Evolutionary conservation across 164 flowering plant species (phyloP).

Genomic region (Berberis thunbergii): DNA sequence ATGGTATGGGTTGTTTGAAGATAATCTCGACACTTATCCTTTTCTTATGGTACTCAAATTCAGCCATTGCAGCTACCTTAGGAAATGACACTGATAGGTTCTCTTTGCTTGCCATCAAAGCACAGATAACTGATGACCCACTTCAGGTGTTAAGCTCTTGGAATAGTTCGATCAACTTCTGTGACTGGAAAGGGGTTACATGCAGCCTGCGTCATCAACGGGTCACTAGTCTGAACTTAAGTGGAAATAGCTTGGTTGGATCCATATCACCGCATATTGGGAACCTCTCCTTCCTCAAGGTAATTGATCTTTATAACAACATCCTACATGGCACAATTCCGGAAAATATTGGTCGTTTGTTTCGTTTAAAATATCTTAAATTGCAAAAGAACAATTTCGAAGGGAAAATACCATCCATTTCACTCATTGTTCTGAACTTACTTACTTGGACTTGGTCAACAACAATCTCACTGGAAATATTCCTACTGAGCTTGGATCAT

Average conservation of each 20-base stretch:
- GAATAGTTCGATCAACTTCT: constrained; percentile 4
- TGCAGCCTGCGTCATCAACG: not conserved
- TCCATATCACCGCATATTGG: constrained; percentile 6
- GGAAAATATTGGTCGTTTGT: too few relatives aligned
- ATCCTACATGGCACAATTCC: constrained; percentile 11
- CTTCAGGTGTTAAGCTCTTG: constrained; percentile 4
- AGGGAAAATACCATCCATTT: too few relatives aligned
- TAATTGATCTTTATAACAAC: not conserved
- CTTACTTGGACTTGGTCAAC: not conserved
- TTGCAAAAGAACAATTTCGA: too few relatives aligned
- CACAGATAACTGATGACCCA: constrained; percentile 1
- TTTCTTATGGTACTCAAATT: too few relatives aligned
- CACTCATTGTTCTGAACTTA: too few relatives aligned
- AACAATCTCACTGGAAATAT: not conserved
- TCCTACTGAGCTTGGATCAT: not conserved
- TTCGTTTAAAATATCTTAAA: too few relatives aligned
- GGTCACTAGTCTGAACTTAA: not conserved
- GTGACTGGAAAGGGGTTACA: constrained; percentile 8
- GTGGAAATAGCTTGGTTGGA: not conserved
- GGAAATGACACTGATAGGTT: too few relatives aligned
- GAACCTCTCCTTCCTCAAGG: constrained; percentile 7
- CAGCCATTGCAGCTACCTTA: too few relatives aligned
- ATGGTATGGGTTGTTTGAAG: too few relatives aligned
- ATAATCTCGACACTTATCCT: too few relatives aligned
- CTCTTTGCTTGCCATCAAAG: constrained; percentile 9